Base-by-base conservation (phyloP, 2,329 filamentous ascomycete species). In the Podosphaera aphanis region DNA sequence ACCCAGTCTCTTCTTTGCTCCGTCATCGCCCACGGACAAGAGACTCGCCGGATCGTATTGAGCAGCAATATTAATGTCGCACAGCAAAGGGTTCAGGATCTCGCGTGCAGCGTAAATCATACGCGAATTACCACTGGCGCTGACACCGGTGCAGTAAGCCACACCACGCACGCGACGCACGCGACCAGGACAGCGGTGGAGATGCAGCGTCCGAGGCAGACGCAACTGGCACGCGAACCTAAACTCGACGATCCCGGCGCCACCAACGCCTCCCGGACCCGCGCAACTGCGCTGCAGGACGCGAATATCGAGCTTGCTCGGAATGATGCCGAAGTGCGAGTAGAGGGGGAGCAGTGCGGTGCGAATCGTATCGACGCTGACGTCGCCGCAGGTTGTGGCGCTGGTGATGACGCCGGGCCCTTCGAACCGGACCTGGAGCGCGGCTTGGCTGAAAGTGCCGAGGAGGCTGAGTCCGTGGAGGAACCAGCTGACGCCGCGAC, bases 81-180 rank as follows among this genome's bases (percentile, higher is more conserved):
- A 74, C 2, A 83, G 79, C 47, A 98, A 70, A 3, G 77, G 70
- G 60, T 98, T 98, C 41, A 98, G 68, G 10, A 98, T 71, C 42
- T 84, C 84, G 54, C 88, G 71, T 10, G 86, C 85, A 2, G 80
- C 74, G 57, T 93, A 83, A 57, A 95, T 98, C 82, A 94, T 92
- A 51, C 90, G 73, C 50, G 80, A 83, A 60, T 95, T 98, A 61
- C 94, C 94, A 43, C 80, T 85, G 0, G 83, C 88, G 10, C 83
- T 82, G 0, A 95, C 86, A 41, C 92, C 90, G 0, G 83, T 85
- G 46, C 82, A 81, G 63, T 95, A 98, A 42, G 90, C 86, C 38
- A 98, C 90, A 48, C 90, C 90, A 47, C 88, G 73, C 52, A 98
- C 81, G 54, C 77, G 76, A 70, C 85, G 88, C 56, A 98, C 79